A percentile compares a stretch with the other conserved stretches of the same genome.
phyloP scores from a whole-genome alignment of 1,139 yeast genomes.

The Geotrichum macrosporum region DNA sequence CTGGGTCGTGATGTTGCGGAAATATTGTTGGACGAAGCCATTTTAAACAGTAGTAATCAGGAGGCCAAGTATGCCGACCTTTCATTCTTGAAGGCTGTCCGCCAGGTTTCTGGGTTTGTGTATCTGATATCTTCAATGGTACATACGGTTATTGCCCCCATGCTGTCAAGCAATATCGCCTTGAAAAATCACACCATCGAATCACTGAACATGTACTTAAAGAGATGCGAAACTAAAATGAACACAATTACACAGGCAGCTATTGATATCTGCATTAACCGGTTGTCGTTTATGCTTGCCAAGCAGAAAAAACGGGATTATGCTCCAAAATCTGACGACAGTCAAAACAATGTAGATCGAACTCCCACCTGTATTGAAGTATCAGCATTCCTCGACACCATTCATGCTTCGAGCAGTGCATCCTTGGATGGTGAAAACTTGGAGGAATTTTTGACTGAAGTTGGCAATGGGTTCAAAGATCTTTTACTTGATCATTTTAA shows the following conservation, averaged over 20 bases:
- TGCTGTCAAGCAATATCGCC: constrained; percentile 50
- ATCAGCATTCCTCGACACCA: constrained; percentile 49
- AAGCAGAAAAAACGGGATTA: constrained; percentile 64
- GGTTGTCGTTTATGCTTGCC: constrained; percentile 43
- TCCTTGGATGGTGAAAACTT: constrained; percentile 54
- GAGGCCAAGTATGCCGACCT: constrained; percentile 44
- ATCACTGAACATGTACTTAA: constrained; percentile 62
- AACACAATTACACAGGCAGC: constrained; percentile 63
- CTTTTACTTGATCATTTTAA: constrained; percentile 69
- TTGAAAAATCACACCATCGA: constrained; percentile 60
- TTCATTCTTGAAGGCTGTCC: constrained; percentile 49
- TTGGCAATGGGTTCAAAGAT: constrained; percentile 59
- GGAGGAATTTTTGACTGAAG: constrained; percentile 48
- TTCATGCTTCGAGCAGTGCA: constrained; percentile 34
- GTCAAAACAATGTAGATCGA: constrained; percentile 51
- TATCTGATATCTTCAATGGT: constrained; percentile 66
- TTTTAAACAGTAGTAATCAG: constrained; percentile 37
- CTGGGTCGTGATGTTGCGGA: constrained; percentile 73
- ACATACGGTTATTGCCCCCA: constrained; percentile 66
- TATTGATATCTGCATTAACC: constrained; percentile 41
- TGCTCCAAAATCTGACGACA: constrained; percentile 43
- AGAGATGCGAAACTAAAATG: constrained; percentile 63
- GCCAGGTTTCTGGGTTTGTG: constrained; percentile 58
- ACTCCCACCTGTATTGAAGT: constrained; percentile 56
- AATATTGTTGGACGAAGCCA: constrained; percentile 65